phyloP scores from a whole-genome alignment of 2,329 filamentous ascomycete species.

The Elsinoe batatas region DNA sequence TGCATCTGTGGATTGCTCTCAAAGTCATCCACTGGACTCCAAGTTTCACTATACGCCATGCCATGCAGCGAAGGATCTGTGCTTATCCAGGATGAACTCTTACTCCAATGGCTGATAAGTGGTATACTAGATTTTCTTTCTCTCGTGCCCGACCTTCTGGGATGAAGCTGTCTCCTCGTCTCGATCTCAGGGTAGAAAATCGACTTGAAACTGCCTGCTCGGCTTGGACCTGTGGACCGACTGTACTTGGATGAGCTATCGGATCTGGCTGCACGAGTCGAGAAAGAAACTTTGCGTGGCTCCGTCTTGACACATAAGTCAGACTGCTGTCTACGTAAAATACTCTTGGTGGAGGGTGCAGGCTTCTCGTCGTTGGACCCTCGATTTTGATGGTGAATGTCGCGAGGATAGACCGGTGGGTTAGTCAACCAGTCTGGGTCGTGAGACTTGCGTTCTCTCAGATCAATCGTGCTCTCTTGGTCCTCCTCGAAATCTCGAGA shows the following conservation, averaged over 20 bases:
- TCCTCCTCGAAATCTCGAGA: background rate
- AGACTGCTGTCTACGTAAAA: background rate
- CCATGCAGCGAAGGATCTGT: background rate
- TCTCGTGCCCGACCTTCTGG: conserved; percentile 13
- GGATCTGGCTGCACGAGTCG: background rate
- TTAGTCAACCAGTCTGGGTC: conserved; percentile 24
- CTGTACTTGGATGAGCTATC: conserved; percentile 8
- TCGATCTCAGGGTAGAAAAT: conserved; percentile 2
- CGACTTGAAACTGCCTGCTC: background rate
- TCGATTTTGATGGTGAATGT: conserved; percentile 3
- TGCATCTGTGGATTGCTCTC: conserved; percentile 25
- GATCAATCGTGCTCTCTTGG: conserved; percentile 19
- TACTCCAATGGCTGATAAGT: conserved; percentile 21
- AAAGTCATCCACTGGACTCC: conserved; percentile 18
- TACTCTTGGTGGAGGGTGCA: background rate
- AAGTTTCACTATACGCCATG: conserved; percentile 8
- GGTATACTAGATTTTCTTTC: conserved; percentile 18
- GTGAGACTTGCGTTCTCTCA: conserved; percentile 19
- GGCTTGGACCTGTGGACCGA: background rate
- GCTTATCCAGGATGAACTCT: conserved; percentile 4
- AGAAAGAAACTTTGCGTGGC: conserved; percentile 3
- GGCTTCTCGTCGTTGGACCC: background rate
- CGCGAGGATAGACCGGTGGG: conserved; percentile 25
- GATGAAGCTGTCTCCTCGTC: background rate
- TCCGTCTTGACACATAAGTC: background rate